Base-by-base conservation (phyloP, 108 stramenopile genomes). In the Cyclotella distinguenda region DNA sequence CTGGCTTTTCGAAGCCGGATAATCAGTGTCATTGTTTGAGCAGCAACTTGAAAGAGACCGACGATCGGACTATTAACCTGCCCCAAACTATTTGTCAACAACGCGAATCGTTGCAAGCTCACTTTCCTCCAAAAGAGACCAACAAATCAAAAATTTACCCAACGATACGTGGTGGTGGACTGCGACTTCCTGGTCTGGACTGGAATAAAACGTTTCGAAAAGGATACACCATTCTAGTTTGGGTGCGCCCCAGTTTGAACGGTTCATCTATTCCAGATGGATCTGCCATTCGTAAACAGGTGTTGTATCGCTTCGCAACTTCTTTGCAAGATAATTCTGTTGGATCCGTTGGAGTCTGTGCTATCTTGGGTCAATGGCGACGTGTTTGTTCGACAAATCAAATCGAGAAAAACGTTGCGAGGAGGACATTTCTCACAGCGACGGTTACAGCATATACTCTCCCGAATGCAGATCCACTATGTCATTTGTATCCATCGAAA, bases 141-240 rank as follows among this genome's bases (percentile, higher is more conserved):
- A 6, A 35, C 2, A 6, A 25, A 28, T 10, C 47, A 28, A 31
- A 35, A n/a, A 32, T 35, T 45, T 45, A 47, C 25, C 64, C 57
- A n/a, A 2, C 18, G 12, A 46, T 67, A 34, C 59, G 54, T 40
- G 77, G 69, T 43, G 77, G 77, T 0, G 77, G 81, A 25, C 72
- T 82, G 26, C 70, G 63, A 5, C 77, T 85, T 2, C 93, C 93
- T 0, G 72, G 72, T 0, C 58, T 94, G 55, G 88, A 89, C 33
- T 88, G 86, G 85, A 84, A 86, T 49, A 60, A 64, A 16, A 77
- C 82, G 7, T 94, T 91, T 70, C 86, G 86, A n/a, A 94, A 91
- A 65, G 82, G 88, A 13, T 91, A 94, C 53, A 82, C 84, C 8
- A 30, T 94, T 0, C 43, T 88, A 39, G 55, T 94, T 36, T 94